phyloP scores from a whole-genome alignment of 495 filamentous ascomycete genomes.

The Chaetomium fimeti region DNA sequence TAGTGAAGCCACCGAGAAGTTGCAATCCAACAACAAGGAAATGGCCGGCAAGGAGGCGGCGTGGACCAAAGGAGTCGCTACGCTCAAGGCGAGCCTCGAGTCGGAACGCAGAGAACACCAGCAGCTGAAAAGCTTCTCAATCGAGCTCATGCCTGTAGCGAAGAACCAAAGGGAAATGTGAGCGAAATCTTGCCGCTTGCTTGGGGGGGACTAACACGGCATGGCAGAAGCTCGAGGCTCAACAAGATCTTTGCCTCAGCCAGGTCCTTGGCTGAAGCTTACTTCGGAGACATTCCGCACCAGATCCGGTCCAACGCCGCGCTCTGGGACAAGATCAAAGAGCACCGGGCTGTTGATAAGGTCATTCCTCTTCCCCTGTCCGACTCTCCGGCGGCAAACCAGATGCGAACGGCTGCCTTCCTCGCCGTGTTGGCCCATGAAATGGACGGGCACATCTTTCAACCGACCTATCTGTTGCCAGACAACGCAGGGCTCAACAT shows the following conservation, averaged over 20 bases:
- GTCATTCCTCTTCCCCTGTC: conserved; percentile 24
- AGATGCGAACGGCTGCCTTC: conserved; percentile 30
- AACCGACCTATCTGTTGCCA: conserved; percentile 24
- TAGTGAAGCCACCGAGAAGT: not conserved
- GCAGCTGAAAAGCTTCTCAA: not conserved
- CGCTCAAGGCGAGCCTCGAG: no score
- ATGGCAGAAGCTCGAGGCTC: conserved; percentile 5
- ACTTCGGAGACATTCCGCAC: conserved; percentile 15
- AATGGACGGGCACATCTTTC: conserved; percentile 23
- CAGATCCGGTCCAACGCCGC: not conserved
- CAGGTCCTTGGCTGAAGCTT: conserved; percentile 3
- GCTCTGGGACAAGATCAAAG: conserved; percentile 10
- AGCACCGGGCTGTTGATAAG: not conserved
- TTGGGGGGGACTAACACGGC: not conserved
- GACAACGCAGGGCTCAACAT: conserved; percentile 2
- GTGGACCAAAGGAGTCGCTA: not conserved
- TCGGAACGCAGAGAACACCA: not conserved
- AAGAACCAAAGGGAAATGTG: conserved; percentile 10
- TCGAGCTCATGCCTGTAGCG: not conserved
- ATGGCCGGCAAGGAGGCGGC: not conserved
- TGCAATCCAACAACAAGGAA: not conserved
- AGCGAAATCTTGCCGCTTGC: not conserved
- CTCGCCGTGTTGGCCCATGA: conserved; percentile 21
- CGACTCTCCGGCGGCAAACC: conserved; percentile 24
- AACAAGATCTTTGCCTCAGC: conserved; percentile 16